Conservation (phyloP, 257 asterid species). For the Solanum ossicruentum region DNA sequence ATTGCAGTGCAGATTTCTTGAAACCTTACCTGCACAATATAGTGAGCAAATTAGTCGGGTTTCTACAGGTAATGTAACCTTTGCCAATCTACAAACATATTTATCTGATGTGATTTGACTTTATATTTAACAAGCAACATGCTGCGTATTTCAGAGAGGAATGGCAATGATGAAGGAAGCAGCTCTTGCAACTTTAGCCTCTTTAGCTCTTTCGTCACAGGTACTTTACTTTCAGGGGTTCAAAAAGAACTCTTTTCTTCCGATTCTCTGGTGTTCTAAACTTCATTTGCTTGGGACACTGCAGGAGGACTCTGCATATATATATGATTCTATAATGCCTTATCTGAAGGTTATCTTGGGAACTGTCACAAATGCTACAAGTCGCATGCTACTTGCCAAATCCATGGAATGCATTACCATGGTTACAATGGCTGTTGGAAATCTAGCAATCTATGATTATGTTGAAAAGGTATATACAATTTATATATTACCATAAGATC, state of each 20-base stretch:
- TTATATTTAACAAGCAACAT: neutral
- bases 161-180: neutral
- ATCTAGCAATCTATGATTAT: neutral
- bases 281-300: neutral
- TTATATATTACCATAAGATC: neutral
- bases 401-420: neutral
- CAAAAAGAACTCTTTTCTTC: too few species aligned
- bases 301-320: neutral
- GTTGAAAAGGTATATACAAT: neutral
- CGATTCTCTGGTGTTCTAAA: neutral
- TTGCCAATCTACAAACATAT: neutral
- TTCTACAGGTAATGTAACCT: neutral
- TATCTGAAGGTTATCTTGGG: neutral
- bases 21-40: neutral
- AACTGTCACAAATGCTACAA: neutral
- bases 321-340: neutral
- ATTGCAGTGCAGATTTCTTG: neutral
- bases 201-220: neutral
- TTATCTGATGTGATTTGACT: neutral
- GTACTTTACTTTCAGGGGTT: neutral
- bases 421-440: neutral
- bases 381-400: neutral
- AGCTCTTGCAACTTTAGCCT: neutral
- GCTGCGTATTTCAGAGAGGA: neutral
- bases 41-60: neutral